Evolutionary conservation across 208 protist species (phyloP), one percentile per base, ranked within the genome.

Genomic region (Leishmania major): DNA sequence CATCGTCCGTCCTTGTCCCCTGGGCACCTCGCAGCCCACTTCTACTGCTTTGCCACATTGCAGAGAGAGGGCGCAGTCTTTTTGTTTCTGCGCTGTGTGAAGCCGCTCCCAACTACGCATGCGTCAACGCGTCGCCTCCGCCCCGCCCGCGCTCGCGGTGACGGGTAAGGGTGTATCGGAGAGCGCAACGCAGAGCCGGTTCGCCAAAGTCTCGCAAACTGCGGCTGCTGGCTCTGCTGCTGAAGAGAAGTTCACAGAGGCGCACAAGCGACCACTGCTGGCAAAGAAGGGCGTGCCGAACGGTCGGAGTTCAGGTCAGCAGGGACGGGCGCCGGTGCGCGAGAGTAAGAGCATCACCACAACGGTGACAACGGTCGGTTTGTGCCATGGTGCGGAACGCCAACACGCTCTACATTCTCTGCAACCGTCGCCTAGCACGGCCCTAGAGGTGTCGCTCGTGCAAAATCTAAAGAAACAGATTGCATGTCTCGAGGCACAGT

Each of bases 391-490:
- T 25, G 31, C 22, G 28, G n/a, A 8, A 15, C 51, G 0, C 2
- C 28, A 45, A 17, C 47, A n/a, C 55, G 6, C 51, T 22, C 55
- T 8, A 1, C 31, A 11, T 47, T 2, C 11, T 35, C 19, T 57
- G 35, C n/a, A 4, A 6, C 35, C 53, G 19, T 31, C 59, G 49
- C 37, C 22, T 43, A 60, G 37, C 60, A 77, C 49, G n/a, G 59
- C 75, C 22, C 37, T 94, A 5, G 90, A 95, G 70, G 53, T 74
- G 37, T 87, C 80, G 1, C 86, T 96, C 22, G 90, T 96, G 19
- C 81, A 84, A 13, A 96, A 96, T 69, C 85, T 96, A 1, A 95
- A 94, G 82, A 70, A 84, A 37, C 93, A 96, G 72, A 88, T 96
- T 49, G 72, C 79, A 3, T 93, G 89, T 55, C 74, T 96, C 7